Conservation (phyloP, 306 rosid genomes). For the Pyrus communis region DNA sequence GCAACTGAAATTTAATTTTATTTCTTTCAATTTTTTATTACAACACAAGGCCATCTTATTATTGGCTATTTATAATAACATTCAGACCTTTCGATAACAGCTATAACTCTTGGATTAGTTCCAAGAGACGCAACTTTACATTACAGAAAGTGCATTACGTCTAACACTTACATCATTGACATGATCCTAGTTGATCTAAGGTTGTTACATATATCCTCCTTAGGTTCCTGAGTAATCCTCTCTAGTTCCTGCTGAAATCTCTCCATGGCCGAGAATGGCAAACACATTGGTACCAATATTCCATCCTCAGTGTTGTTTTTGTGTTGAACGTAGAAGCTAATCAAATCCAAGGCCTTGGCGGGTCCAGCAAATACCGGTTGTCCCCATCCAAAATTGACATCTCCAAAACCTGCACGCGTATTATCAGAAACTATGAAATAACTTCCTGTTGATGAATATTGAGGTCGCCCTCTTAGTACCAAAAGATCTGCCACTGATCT, state of each 20-base stretch:
- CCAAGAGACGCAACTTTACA: too few relatives aligned
- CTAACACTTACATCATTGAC: not conserved
- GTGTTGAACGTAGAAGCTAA: not conserved
- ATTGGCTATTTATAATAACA: too few relatives aligned
- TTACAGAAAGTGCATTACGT: too few relatives aligned
- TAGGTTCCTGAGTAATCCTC: not conserved
- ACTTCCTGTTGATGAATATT: not conserved
- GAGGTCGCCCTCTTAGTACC: slow-evolving; percentile 20
- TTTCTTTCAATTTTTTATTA: too few relatives aligned
- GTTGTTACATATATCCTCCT: not conserved
- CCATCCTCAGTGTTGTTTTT: slow-evolving; percentile 32
- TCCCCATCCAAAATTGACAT: slow-evolving; percentile 53
- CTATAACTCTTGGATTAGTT: too few relatives aligned
- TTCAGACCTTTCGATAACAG: too few relatives aligned
- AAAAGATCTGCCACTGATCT: slow-evolving; percentile 32
- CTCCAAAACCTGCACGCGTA: not conserved
- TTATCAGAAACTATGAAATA: slow-evolving; percentile 16
- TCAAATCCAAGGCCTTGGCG: not conserved
- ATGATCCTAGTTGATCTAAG: not conserved
- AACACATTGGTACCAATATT: slow-evolving; percentile 19
- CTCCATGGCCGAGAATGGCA: slow-evolving; percentile 31
- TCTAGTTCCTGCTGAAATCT: slow-evolving; percentile 25
- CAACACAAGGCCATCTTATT: too few relatives aligned
- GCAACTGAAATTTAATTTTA: too few relatives aligned
- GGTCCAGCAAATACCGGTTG: slow-evolving; percentile 23